phyloP scores from a whole-genome alignment of 2,329 filamentous ascomycete genomes.

The Calonectria naviculata region DNA sequence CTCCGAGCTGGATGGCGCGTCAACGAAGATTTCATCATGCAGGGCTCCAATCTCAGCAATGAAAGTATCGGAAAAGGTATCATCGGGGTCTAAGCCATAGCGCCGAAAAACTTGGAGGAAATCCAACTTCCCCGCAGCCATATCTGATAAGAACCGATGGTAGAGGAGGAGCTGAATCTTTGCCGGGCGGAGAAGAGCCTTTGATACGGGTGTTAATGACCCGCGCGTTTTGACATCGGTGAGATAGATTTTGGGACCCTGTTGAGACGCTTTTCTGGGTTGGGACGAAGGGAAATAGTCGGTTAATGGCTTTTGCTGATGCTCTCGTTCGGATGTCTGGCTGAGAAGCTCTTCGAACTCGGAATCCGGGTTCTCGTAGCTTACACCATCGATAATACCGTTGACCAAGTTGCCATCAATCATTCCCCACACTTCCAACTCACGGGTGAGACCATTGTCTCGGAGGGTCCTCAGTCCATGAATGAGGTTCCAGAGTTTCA shows the following conservation, averaged over 20 bases:
- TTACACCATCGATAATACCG: slow-evolving; percentile 90
- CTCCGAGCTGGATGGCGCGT: slow-evolving; percentile 52
- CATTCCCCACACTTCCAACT: slow-evolving; percentile 87
- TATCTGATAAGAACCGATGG: slow-evolving; percentile 81
- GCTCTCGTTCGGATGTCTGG: slow-evolving; percentile 41
- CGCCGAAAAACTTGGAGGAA: slow-evolving; percentile 76
- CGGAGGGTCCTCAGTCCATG: slow-evolving; percentile 82
- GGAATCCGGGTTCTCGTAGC: slow-evolving; percentile 79
- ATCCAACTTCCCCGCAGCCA: slow-evolving; percentile 78
- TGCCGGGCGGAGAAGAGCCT: slow-evolving; percentile 78
- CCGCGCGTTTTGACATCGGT: slow-evolving; percentile 89
- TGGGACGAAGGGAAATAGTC: slow-evolving; percentile 51
- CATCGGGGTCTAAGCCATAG: slow-evolving; percentile 75
- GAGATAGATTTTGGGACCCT: slow-evolving; percentile 69
- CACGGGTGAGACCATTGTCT: slow-evolving; percentile 77
- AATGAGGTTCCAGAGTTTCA: slow-evolving; percentile 91
- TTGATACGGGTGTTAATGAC: slow-evolving; percentile 71
- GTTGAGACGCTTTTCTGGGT: background rate
- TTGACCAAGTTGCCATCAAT: slow-evolving; percentile 86
- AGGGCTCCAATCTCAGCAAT: slow-evolving; percentile 78
- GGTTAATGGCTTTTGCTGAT: slow-evolving; percentile 52
- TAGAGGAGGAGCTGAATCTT: slow-evolving; percentile 92
- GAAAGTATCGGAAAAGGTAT: slow-evolving; percentile 81
- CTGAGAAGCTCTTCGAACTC: slow-evolving; percentile 70
- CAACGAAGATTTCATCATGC: slow-evolving; percentile 73